Conservation (phyloP, 768 basidiomycete species). For the Rhizopogon vesiculosus region DNA sequence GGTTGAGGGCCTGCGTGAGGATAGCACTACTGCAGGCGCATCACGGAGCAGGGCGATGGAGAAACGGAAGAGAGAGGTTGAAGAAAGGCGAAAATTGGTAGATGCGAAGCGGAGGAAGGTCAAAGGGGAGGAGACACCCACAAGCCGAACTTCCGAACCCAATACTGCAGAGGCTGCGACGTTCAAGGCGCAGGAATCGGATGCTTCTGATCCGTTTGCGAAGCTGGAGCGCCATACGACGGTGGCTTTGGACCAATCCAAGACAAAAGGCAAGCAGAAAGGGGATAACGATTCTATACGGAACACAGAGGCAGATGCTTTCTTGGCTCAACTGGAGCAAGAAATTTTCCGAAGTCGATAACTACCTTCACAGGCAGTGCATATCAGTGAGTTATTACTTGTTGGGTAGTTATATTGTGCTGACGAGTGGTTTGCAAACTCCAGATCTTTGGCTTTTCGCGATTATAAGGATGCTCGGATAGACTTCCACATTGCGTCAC, state of each 20-base stretch:
- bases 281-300: slow-evolving; percentile 6
- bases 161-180: background rate
- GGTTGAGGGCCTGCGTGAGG: slow-evolving; percentile 67
- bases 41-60: slow-evolving; percentile 49
- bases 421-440: background rate
- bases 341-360: slow-evolving; percentile 43
- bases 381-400: background rate
- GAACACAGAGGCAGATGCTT: slow-evolving; percentile 50
- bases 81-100: slow-evolving; percentile 54
- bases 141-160: background rate
- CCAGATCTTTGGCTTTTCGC: background rate
- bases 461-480: background rate
- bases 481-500: background rate
- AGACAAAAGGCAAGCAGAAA: slow-evolving; percentile 16
- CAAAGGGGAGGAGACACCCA: slow-evolving; percentile 9
- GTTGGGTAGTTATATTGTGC: too few relatives aligned
- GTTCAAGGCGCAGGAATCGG: background rate
- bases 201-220: slow-evolving; percentile 44
- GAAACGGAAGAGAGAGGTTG: slow-evolving; percentile 71
- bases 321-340: slow-evolving; percentile 60
- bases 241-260: slow-evolving; percentile 13
- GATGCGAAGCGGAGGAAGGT: slow-evolving; percentile 67
- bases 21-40: slow-evolving; percentile 15
- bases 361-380: background rate
- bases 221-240: slow-evolving; percentile 36